Evolutionary conservation across 331 rosid genomes (phyloP).

Genomic region (Acacia pycnantha): DNA sequence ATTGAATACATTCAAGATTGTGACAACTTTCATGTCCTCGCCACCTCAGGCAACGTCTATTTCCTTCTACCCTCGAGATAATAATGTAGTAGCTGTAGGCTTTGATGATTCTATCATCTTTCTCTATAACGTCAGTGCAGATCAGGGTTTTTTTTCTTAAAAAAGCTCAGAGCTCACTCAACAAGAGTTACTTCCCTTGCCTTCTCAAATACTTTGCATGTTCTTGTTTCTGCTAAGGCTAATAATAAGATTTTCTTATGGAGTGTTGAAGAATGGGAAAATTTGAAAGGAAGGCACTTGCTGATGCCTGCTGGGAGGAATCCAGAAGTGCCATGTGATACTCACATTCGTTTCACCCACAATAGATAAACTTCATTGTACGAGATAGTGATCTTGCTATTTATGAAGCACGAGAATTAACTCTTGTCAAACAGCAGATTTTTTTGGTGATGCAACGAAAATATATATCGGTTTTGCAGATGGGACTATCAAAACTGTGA

Average conservation of each 20-base stretch:
- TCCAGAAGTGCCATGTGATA: conserved; percentile 23
- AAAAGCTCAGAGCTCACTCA: conserved; percentile 37
- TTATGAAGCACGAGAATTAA: conserved; percentile 33
- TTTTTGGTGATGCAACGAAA: no score
- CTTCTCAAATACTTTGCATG: conserved; percentile 30
- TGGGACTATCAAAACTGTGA: no score
- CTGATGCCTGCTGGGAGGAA: conserved; percentile 10
- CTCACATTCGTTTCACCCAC: conserved; percentile 35
- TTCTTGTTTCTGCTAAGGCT: conserved; percentile 44
- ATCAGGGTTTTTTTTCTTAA: conserved; percentile 29
- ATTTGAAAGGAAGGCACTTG: conserved; percentile 13
- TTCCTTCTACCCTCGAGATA: conserved; percentile 32
- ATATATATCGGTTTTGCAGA: no score
- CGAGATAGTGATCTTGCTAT: conserved; percentile 33
- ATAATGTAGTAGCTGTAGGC: no score
- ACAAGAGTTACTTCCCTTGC: conserved; percentile 44
- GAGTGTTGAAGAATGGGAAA: conserved; percentile 25
- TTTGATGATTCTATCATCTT: no score
- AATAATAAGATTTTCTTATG: conserved; percentile 38
- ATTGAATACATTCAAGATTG: conserved; percentile 26
- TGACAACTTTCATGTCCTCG: conserved; percentile 31
- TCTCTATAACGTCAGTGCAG: conserved; percentile 24
- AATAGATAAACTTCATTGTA: conserved; percentile 31
- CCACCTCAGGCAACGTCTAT: conserved; percentile 42
- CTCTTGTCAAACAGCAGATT: conserved; percentile 26